Evolutionary conservation across 352 stramenopile genomes (phyloP).

Genomic region (Globisporangium barbulae): DNA sequence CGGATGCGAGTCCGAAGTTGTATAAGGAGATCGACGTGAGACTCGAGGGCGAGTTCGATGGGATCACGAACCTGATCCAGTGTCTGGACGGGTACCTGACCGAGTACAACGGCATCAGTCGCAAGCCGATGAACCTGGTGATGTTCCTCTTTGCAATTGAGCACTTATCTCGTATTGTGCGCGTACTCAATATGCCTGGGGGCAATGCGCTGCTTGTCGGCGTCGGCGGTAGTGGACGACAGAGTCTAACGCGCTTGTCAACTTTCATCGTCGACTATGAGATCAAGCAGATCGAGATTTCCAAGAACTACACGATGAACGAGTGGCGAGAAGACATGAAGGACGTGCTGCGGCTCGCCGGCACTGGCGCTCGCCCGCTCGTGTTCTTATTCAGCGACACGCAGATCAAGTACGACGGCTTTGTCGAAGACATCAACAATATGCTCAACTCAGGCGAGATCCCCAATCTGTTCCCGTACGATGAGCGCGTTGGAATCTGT

Average conservation of each 20-base stretch:
- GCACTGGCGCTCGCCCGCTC: constrained; percentile 80
- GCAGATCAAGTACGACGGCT: constrained; percentile 95
- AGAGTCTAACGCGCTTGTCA: constrained; percentile 91
- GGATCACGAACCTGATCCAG: constrained; percentile 77
- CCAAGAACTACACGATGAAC: constrained; percentile 92
- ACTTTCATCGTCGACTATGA: constrained; percentile 93
- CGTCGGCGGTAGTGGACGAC: constrained; percentile 90
- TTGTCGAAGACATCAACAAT: constrained; percentile 97
- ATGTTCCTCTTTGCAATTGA: constrained; percentile 97
- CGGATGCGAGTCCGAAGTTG: constrained; percentile 65
- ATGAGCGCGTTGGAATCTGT: constrained; percentile 90
- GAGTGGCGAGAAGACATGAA: constrained; percentile 97
- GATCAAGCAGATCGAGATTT: constrained; percentile 94
- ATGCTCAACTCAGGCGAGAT: constrained; percentile 96
- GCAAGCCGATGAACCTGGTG: constrained; percentile 94
- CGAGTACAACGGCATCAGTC: constrained; percentile 92
- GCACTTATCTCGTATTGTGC: constrained; percentile 90
- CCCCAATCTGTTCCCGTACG: constrained; percentile 93
- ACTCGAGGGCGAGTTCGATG: constrained; percentile 63
- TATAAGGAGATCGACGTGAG: constrained; percentile 84
- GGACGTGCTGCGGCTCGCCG: constrained; percentile 86
- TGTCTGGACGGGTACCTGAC: constrained; percentile 88
- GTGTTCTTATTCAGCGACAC: constrained; percentile 95
- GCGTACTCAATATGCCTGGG: constrained; percentile 93
- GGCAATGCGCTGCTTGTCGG: constrained; percentile 93